These are phyloP conservation scores for Fusarium sp. DNA, from an alignment of 2,329 filamentous ascomycete genomes.

Conservation along the genomic window DNA sequence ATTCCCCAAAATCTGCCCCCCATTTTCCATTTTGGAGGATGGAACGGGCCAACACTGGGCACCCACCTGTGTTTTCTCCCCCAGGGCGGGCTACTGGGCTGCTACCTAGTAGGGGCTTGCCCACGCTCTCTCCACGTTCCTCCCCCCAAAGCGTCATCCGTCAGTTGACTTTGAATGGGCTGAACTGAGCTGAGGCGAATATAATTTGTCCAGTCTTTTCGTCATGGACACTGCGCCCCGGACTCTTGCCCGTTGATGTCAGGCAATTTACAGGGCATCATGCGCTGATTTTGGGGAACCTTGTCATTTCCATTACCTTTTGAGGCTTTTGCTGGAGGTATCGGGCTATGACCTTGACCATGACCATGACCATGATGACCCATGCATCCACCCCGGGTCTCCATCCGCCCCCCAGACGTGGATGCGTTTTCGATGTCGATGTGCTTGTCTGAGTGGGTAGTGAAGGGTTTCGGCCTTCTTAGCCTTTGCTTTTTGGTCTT, in stretches of 20 bases:
- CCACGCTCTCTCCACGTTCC: constrained; percentile 31
- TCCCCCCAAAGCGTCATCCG: constrained; percentile 17
- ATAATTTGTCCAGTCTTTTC: constrained; percentile 20
- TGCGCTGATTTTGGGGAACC: constrained; percentile 41
- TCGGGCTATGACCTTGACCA: not conserved
- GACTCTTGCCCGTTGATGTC: constrained; percentile 23
- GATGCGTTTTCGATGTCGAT: constrained; percentile 37
- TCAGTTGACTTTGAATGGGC: constrained; percentile 11
- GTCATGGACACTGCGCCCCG: constrained; percentile 33
- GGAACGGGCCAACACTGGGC: constrained; percentile 3
- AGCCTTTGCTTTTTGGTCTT: constrained; percentile 7
- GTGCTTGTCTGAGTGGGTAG: constrained; percentile 31
- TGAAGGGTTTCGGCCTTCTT: constrained; percentile 17
- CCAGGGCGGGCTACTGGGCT: not conserved
- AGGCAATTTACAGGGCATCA: constrained; percentile 39
- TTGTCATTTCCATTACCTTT: not conserved
- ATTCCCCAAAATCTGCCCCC: constrained; percentile 15
- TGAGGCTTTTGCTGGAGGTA: not conserved
- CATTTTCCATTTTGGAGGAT: constrained; percentile 16
- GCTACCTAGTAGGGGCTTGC: not conserved
- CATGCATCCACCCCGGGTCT: constrained; percentile 38
- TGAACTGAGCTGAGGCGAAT: constrained; percentile 26
- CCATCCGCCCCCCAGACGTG: constrained; percentile 43
- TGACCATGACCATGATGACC: not conserved
- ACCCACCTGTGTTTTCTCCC: constrained; percentile 37